Conservation (phyloP, 2,329 filamentous ascomycete genomes). For the Fusarium piperis region DNA sequence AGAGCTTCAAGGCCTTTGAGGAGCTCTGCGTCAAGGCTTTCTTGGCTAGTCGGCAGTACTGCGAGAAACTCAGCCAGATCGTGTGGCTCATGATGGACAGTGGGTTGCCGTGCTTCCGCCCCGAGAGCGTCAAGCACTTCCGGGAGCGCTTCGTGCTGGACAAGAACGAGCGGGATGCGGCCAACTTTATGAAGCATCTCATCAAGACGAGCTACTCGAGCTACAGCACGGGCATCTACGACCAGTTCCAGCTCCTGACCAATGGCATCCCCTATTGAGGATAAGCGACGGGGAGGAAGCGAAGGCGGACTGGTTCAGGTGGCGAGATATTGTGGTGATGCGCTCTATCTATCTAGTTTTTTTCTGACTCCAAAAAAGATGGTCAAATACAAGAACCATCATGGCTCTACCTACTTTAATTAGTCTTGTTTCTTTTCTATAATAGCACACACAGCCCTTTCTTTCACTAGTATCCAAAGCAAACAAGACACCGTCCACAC, state of each 20-base stretch:
- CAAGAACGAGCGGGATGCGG: constrained; percentile 89
- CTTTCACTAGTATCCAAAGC: background rate
- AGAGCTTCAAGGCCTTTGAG: constrained; percentile 95
- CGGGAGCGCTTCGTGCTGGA: constrained; percentile 92
- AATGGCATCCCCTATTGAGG: constrained; percentile 93
- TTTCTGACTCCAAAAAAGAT: background rate
- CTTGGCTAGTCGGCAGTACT: constrained; percentile 85
- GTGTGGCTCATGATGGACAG: constrained; percentile 96
- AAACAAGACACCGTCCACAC: background rate
- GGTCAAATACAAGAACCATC: background rate
- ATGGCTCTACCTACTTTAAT: constrained; percentile 14
- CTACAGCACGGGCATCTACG: constrained; percentile 93
- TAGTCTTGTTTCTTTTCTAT: constrained; percentile 18
- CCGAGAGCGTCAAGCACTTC: constrained; percentile 93
- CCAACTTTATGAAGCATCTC: constrained; percentile 90
- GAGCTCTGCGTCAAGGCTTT: constrained; percentile 97
- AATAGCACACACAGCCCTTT: constrained; percentile 14
- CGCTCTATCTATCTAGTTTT: constrained; percentile 4
- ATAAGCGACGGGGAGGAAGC: constrained; percentile 1
- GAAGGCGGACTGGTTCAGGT: background rate
- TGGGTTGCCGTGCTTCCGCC: constrained; percentile 97
- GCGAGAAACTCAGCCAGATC: constrained; percentile 88
- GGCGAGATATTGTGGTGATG: background rate
- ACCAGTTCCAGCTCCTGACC: constrained; percentile 96
- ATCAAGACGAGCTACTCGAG: constrained; percentile 91